Evolutionary conservation across 371 early-diverging fungal species (phyloP).

Genomic region (Apophysomyces trapeziformis): DNA sequence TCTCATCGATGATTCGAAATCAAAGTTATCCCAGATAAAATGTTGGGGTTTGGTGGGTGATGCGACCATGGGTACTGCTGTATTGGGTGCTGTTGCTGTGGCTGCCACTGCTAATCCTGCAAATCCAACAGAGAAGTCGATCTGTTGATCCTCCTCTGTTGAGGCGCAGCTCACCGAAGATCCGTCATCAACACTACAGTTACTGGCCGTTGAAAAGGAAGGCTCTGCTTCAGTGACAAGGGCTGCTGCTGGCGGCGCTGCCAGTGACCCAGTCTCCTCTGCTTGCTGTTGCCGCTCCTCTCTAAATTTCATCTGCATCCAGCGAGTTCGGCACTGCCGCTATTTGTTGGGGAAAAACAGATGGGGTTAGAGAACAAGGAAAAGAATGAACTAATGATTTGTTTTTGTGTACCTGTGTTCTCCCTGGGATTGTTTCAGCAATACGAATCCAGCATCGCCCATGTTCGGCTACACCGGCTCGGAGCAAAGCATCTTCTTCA

Average conservation of each 20-base stretch:
- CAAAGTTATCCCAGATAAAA: constrained; percentile 6
- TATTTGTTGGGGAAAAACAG: not conserved
- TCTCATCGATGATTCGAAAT: not conserved
- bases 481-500: constrained; percentile 57
- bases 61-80: not conserved
- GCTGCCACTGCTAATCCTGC: not conserved
- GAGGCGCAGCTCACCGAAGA: constrained; percentile 7
- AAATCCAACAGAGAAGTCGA: constrained; percentile 1
- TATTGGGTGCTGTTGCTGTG: no score
- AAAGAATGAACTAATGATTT: not conserved
- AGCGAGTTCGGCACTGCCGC: constrained; percentile 68
- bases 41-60: constrained; percentile 6
- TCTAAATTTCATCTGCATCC: constrained; percentile 50
- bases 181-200: constrained; percentile 6
- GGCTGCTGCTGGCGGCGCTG: not conserved
- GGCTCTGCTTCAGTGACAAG: not conserved
- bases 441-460: constrained; percentile 69
- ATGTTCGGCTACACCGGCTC: constrained; percentile 39
- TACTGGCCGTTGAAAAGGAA: constrained; percentile 1
- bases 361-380: not conserved
- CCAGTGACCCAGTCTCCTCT: not conserved
- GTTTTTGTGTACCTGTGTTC: constrained; percentile 45
- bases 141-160: constrained; percentile 6
- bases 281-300: constrained; percentile 12
- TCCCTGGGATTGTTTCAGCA: constrained; percentile 53